Base-by-base conservation (phyloP, 1,284 basidiomycete species). In the Vanrija humicola region DNA sequence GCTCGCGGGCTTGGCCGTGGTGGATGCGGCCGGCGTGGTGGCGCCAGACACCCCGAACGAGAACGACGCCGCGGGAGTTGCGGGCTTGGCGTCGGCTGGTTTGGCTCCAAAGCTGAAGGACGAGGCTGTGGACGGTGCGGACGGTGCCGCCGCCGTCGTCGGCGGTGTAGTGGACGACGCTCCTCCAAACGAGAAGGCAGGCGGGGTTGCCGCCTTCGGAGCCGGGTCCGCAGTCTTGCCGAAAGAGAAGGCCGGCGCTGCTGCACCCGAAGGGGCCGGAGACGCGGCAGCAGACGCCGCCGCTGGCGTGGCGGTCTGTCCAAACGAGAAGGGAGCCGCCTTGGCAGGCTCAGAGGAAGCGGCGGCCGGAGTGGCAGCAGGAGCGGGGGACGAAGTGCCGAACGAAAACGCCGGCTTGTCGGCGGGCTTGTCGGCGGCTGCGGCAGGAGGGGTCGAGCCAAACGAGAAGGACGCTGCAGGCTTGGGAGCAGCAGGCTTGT, bases 381-480 rank as follows among this genome's bases (percentile, higher is more conserved):
- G 28, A 14, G 26, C 14, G 5, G 34, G 1, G 7, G 54, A 43
- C 15, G 53, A 28, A n/a, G 23, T 2, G 8, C 48, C 44, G 15
- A 52, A 52, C 18, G 50, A 42, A 26, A 56, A 55, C 25, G 54
- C 38, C 0, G 47, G 23, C 15, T 45, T 53, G 40, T 40, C 38
- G 9, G 51, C 48, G 1, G 51, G 48, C 28, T 47, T 43, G 26
- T 40, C 19, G 14, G 14, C 38, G 29, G 45, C 6, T 10, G 49
- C 9, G n/a, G 29, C 18, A 6, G 46, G 16, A 7, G 51, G 16
- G 5, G 49, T 19, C 6, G 48, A 23, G 44, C 44, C 49, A 23
- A 56, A 56, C 18, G 46, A 52, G 40, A 52, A 56, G 10, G 25
- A 9, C 14, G 44, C 51, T 0, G 43, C 49, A 9, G 52, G 25